Conservation (phyloP, 2,329 filamentous ascomycete genomes). For the Celoporthe dispersa region DNA sequence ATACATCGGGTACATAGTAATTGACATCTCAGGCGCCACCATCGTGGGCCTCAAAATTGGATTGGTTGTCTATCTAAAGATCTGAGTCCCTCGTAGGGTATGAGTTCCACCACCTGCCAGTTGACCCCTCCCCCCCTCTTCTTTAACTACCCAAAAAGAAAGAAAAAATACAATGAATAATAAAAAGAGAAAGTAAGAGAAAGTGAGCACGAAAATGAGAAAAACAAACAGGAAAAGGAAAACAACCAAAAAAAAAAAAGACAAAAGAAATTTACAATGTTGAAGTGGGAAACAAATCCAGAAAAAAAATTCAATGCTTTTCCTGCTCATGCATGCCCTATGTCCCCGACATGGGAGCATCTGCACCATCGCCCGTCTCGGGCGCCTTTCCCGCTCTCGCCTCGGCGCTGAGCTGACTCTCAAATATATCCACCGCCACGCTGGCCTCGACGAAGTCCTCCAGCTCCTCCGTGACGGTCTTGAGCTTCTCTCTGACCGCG, state of each 20-base stretch:
- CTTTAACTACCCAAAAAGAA: background rate
- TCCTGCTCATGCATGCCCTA: background rate
- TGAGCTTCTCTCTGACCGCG: constrained; percentile 93
- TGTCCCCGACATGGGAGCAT: constrained; percentile 18
- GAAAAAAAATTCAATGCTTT: background rate
- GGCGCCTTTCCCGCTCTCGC: constrained; percentile 47
- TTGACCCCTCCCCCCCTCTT: background rate
- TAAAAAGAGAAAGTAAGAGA: background rate
- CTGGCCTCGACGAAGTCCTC: constrained; percentile 96
- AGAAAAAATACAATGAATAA: too few species aligned
- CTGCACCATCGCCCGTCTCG: constrained; percentile 15
- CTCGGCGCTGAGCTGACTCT: constrained; percentile 58
- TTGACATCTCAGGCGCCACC: background rate
- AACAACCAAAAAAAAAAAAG: too few species aligned
- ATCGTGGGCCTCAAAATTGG: background rate
- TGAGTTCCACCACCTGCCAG: background rate
- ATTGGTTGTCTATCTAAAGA: background rate
- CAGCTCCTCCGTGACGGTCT: constrained; percentile 92
- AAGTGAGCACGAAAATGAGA: too few species aligned
- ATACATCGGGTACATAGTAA: background rate
- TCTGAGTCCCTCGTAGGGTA: background rate
- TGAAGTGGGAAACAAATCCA: too few species aligned
- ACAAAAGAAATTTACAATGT: background rate
- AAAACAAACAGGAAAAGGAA: too few species aligned
- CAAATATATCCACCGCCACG: constrained; percentile 77